A percentile compares a stretch with the other conserved stretches of the same genome.
Conservation (phyloP, 805 yeast genomes). For the Kluyveromyces starmeri region DNA sequence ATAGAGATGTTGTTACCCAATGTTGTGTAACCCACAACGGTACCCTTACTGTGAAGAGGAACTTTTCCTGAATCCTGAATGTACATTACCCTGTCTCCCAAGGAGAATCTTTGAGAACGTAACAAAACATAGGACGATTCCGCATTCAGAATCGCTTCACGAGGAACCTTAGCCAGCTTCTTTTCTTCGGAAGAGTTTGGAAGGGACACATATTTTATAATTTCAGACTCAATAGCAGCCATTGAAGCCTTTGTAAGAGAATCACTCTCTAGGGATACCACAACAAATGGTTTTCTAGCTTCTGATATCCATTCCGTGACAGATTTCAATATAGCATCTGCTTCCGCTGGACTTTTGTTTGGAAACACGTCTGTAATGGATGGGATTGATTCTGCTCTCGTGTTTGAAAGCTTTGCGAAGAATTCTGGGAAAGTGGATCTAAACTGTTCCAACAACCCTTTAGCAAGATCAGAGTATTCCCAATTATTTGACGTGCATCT, state of each 20-base stretch:
- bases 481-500: slow-evolving; percentile 57
- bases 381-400: slow-evolving; percentile 24
- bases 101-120: slow-evolving; percentile 62
- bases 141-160: slow-evolving; percentile 73
- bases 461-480: slow-evolving; percentile 76
- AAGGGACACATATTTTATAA: slow-evolving; percentile 37
- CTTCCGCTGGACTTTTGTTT: slow-evolving; percentile 25
- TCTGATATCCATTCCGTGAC: slow-evolving; percentile 37
- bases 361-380: slow-evolving; percentile 28
- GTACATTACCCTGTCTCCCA: slow-evolving; percentile 87
- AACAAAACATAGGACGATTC: slow-evolving; percentile 60
- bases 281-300: slow-evolving; percentile 45
- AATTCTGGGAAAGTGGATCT: slow-evolving; percentile 51
- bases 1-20: slow-evolving; percentile 46
- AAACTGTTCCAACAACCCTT: slow-evolving; percentile 56
- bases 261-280: slow-evolving; percentile 71
- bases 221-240: slow-evolving; percentile 54
- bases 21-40: slow-evolving; percentile 70
- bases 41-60: slow-evolving; percentile 80
- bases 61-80: slow-evolving; percentile 84
- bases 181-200: slow-evolving; percentile 41
- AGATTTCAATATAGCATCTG: slow-evolving; percentile 22
- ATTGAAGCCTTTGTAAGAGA: slow-evolving; percentile 61
- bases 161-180: slow-evolving; percentile 74
- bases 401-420: slow-evolving; percentile 35